These are phyloP conservation scores for Fusarium illudens DNA, from an alignment of 2,329 filamentous ascomycete genomes.

Conservation along the genomic window DNA sequence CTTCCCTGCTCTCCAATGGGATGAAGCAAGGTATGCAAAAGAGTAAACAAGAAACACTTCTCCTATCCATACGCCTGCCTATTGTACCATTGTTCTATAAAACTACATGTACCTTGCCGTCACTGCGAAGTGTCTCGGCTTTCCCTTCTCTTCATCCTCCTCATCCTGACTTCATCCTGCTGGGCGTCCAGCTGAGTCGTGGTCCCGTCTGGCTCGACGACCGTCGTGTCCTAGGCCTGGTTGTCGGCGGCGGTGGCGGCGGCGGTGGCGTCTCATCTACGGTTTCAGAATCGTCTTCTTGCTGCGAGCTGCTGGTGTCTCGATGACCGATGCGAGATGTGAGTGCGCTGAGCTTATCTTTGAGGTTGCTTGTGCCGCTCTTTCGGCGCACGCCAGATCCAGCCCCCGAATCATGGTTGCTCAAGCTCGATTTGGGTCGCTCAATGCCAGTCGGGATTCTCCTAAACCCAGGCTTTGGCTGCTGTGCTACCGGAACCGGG, in stretches of 20 bases:
- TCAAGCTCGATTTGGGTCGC: conserved; percentile 47
- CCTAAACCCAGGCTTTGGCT: conserved; percentile 35
- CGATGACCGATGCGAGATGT: conserved; percentile 43
- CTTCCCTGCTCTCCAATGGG: conserved; percentile 1
- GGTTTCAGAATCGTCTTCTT: conserved; percentile 34
- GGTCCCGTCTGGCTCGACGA: conserved; percentile 31
- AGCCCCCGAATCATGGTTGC: conserved; percentile 34
- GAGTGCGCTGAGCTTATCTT: conserved; percentile 49
- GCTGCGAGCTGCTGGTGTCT: conserved; percentile 29
- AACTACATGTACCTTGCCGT: conserved; percentile 4
- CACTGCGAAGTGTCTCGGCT: conserved; percentile 4
- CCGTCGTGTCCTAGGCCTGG: conserved; percentile 27
- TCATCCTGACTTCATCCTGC: conserved; percentile 25
- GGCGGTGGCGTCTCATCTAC: conserved; percentile 28
- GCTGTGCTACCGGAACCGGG: conserved; percentile 18
- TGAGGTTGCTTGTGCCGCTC: conserved; percentile 44
- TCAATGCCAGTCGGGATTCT: conserved; percentile 36
- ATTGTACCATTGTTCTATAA: conserved; percentile 25
- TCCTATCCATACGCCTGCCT: conserved; percentile 28
- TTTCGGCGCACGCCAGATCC: conserved; percentile 41
- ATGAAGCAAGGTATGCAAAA: conserved; percentile 16
- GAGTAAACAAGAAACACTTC: conserved; percentile 19
- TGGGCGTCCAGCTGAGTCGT: conserved; percentile 27
- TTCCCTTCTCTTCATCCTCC: conserved; percentile 3
- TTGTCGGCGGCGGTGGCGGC: not conserved